Conservation (phyloP, 2,329 filamentous ascomycete species). For the Fusarium marasasianum region DNA sequence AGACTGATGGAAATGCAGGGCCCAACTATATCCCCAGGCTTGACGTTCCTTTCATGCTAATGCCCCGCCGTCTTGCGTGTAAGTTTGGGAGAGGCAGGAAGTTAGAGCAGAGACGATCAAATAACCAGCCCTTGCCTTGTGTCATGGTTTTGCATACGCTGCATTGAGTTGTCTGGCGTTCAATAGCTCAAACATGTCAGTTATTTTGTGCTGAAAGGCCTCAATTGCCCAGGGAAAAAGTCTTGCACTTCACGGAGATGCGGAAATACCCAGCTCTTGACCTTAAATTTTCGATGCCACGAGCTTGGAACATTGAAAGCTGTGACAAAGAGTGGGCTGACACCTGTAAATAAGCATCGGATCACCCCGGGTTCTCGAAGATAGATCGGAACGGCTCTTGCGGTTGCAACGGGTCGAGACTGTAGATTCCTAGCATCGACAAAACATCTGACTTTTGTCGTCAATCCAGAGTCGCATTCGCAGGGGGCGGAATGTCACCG, state of each 20-base stretch:
- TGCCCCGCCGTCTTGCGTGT: constrained; percentile 5
- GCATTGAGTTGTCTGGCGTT: constrained; percentile 1
- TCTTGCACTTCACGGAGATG: constrained; percentile 35
- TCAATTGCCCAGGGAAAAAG: neutral
- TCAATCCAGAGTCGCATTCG: neutral
- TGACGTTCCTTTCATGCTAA: neutral
- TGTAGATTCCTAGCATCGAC: neutral
- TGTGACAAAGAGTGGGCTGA: constrained; percentile 43
- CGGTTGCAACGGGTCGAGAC: constrained; percentile 19
- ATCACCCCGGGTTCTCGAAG: constrained; percentile 35
- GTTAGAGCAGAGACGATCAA: neutral
- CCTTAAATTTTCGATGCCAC: constrained; percentile 23
- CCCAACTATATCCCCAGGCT: neutral
- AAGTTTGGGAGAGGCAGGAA: neutral
- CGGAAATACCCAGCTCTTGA: constrained; percentile 36
- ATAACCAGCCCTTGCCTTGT: neutral
- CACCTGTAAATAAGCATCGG: constrained; percentile 25
- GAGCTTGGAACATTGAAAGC: constrained; percentile 19
- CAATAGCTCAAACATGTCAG: neutral
- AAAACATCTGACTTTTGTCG: neutral
- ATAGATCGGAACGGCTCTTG: constrained; percentile 34
- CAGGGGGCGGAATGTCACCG: neutral
- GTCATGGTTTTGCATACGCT: neutral
- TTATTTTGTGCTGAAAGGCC: neutral
- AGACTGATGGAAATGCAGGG: constrained; percentile 9